phyloP scores from a whole-genome alignment of 1,284 basidiomycete genomes.

The Amylostereum areolatum region DNA sequence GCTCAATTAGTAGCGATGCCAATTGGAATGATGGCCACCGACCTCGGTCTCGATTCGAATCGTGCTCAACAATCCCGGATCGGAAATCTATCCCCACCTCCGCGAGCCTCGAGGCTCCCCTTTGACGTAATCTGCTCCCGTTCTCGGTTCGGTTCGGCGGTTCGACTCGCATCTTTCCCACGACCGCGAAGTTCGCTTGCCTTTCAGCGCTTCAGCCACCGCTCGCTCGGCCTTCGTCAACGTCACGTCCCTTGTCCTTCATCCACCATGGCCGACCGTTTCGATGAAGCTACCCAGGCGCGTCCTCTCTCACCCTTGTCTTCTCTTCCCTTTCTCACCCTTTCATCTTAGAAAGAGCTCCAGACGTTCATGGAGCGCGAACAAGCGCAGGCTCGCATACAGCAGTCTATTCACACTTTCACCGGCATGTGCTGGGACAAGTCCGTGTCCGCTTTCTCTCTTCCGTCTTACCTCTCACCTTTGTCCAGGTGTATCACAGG shows the following conservation, averaged over 20 bases:
- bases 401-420: constrained; percentile 64
- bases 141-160: too few species aligned
- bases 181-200: too few species aligned
- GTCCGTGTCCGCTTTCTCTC: constrained; percentile 39
- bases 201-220: too few species aligned
- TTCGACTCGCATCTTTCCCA: too few species aligned
- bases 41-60: too few species aligned
- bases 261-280: constrained; percentile 50
- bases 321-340: too few species aligned
- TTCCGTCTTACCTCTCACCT: constrained; percentile 1
- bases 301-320: neutral
- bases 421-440: constrained; percentile 88
- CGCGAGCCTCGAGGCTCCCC: neutral
- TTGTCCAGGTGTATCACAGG: constrained; percentile 75
- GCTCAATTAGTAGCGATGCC: too few species aligned
- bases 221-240: too few species aligned
- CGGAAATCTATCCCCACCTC: too few species aligned
- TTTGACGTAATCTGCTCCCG: too few species aligned
- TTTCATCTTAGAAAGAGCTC: constrained; percentile 69
- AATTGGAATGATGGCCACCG: too few species aligned
- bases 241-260: constrained; percentile 1
- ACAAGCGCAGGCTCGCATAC: constrained; percentile 79
- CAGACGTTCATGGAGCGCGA: constrained; percentile 80
- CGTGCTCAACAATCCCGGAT: too few species aligned
- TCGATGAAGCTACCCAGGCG: constrained; percentile 77